Evolutionary conservation across 345 rosid species (phyloP), one percentile per base, ranked within the genome.

Genomic region (Noccaea caerulescens): DNA sequence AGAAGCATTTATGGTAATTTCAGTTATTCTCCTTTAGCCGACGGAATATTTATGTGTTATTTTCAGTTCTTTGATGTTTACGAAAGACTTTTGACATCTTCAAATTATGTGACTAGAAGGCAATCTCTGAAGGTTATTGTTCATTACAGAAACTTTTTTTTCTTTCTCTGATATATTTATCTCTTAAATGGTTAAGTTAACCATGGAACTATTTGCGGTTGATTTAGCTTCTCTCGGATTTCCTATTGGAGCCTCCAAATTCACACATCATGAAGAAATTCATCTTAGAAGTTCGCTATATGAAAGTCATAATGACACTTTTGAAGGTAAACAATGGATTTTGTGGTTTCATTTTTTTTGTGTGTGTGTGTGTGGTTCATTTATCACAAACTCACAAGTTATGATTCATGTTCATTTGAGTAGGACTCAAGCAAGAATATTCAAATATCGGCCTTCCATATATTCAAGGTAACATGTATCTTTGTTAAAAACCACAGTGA

Each of bases 361-460:
- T 71, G 12, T 32, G 1, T 27, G 2, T 14, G 1, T 1, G 23
- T 64, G 51, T 23, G 20, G 10, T 34, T 51, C 12, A n/a, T 7
- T 46, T 30, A 2, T 63, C 56, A 76, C 50, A 33, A 69, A 42
- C 27, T 56, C 57, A 56, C 39, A 13, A 62, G 51, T 50, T 0
- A 65, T 41, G 49, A 54, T 59, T 53, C 44, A 59, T 71, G 11
- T 79, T 57, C 58, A 41, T 69, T 46, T 71, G 75, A 58, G 77
- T 88, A 93, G 97, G 98, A 93, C 73, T 85, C 97, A 0, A 93
- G 97, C 88, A 89, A 85, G 83, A 93, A 89, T 68, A 93, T 93
- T 67, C 97, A 85, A 78, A 83, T 93, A 46, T 81, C 89, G 9
- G 97, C 98, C 72, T 93, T 93, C 76, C 96, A 93, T 83, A 91